Evolutionary conservation across 345 rosid genomes (phyloP), one percentile per base, ranked within the genome.

Genomic region (Pistacia atlantica): DNA sequence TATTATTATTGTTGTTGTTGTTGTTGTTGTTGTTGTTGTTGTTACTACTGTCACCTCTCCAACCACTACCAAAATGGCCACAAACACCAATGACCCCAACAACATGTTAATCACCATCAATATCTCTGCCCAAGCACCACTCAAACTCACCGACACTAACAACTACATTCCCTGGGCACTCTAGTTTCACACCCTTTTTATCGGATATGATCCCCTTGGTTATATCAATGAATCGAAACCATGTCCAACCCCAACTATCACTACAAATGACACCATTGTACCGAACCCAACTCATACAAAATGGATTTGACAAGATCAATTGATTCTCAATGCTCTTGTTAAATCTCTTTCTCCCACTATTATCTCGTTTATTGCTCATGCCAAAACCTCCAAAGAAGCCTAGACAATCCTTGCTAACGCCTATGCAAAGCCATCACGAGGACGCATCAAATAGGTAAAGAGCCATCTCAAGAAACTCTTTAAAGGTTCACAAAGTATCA

Each of bases 401-500:
- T 60, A 22, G 69, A 13, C 1, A 2, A 48, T 5, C 2, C 42
- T 81, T 0, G 81, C 64, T 0, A 28, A 10, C 1, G 49, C 79
- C 0, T 81, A 68, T 33, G 54, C 45, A 0, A 63, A 49, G 16
- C 65, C 74, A 0, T 14, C 68, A 0, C 8, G 22, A 3, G 79
- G 74, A 0, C 45, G 48, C 0, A 54, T 78, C 8, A 76, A 67
- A 3, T 65, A 75, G 7, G 52, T 67, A 11, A 75, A 75, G 3
- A 20, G 14, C 0, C 55, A 82, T 11, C 13, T 75, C 0, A 11
- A 38, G 4, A 1, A 8, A 0, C 3, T 52, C 8, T 13, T 18
- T 8, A 82, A 78, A 51, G 77, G 79, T 3, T 18, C 17, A 0
- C n/a, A 38, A 1, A n/a, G 56, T 3, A 51, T 81, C 4, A 60